phyloP scores from a whole-genome alignment of 2,329 filamentous ascomycete species.

The Samsoniella hepiali region DNA sequence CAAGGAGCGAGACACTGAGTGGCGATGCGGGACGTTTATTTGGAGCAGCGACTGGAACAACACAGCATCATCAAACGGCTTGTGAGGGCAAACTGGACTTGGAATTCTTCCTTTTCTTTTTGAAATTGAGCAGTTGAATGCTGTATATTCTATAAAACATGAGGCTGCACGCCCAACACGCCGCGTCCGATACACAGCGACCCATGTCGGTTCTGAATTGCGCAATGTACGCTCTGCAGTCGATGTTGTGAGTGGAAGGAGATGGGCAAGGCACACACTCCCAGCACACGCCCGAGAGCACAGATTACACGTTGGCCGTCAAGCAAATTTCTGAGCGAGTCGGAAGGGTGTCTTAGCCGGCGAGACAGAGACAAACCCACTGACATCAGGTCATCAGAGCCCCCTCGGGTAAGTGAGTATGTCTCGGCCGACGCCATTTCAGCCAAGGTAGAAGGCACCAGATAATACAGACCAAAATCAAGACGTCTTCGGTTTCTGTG shows the following conservation, averaged over 20 bases:
- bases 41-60: constrained; percentile 60
- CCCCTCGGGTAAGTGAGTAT: no score
- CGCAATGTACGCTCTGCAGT: neutral
- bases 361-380: neutral
- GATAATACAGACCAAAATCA: neutral
- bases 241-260: neutral
- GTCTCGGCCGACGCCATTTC: neutral
- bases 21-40: constrained; percentile 84
- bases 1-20: constrained; percentile 80
- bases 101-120: no score
- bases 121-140: neutral
- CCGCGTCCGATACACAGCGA: neutral
- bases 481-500: neutral
- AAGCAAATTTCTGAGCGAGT: neutral
- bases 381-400: no score
- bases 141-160: neutral
- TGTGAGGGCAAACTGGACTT: neutral
- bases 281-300: neutral
- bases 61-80: constrained; percentile 17
- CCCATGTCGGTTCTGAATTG: neutral
- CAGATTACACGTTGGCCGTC: neutral
- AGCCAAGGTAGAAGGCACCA: neutral
- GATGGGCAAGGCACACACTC: neutral
- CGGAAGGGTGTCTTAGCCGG: neutral
- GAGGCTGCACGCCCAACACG: neutral